Conservation (phyloP, 441 rosid genomes). For the Gossypium trilobum region DNA sequence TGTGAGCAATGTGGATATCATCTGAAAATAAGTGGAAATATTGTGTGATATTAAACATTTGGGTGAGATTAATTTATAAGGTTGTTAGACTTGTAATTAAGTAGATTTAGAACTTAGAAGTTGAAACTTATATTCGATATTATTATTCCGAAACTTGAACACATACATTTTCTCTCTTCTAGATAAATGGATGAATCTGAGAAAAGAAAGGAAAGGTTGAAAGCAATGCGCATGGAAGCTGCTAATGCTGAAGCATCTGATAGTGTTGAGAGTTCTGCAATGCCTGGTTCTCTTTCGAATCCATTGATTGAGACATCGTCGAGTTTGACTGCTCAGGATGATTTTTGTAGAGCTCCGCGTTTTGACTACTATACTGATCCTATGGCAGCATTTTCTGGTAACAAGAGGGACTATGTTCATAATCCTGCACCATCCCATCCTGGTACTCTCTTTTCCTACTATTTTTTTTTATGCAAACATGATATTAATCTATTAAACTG, state of each 20-base stretch:
- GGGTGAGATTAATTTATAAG: neutral
- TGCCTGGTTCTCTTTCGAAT: conserved; percentile 39
- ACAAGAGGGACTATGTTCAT: conserved; percentile 30
- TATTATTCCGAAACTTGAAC: neutral
- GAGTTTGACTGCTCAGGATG: conserved; percentile 20
- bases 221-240: conserved; percentile 63
- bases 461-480: neutral
- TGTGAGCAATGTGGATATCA: neutral
- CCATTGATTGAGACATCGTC: conserved; percentile 50
- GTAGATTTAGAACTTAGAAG: neutral
- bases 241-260: conserved; percentile 33
- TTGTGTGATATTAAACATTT: neutral
- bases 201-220: conserved; percentile 56
- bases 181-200: conserved; percentile 61
- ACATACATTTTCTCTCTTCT: neutral
- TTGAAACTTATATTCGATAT: neutral
- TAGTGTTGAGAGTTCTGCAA: conserved; percentile 26
- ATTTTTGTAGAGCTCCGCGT: conserved; percentile 29
- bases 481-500: neutral
- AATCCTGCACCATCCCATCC: conserved; percentile 26
- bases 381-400: conserved; percentile 60
- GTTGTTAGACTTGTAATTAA: neutral
- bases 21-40: neutral
- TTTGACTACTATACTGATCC: conserved; percentile 85
- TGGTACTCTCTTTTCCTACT: conserved; percentile 23